Conservation (phyloP, 306 rosid species). For the Purshia tridentata region DNA sequence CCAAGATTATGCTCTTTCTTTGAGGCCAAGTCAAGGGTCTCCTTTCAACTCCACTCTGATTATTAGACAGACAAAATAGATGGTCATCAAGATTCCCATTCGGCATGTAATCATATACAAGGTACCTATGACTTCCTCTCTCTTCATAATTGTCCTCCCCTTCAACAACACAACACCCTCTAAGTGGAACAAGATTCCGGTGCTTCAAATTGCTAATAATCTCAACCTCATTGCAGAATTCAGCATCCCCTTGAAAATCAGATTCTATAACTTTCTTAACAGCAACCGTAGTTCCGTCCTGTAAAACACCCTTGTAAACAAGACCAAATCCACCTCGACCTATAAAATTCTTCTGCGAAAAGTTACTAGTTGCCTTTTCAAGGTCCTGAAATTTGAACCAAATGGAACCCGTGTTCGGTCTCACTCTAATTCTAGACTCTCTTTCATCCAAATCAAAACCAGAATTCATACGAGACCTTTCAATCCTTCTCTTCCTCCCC, state of each 20-base stretch:
- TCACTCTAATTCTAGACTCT: constrained; percentile 62
- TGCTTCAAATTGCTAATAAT: constrained; percentile 90
- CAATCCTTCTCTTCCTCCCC: constrained; percentile 30
- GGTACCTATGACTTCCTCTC: constrained; percentile 62
- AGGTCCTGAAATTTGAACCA: constrained; percentile 89
- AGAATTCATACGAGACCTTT: constrained; percentile 27
- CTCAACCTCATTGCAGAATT: constrained; percentile 94
- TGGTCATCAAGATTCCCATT: constrained; percentile 84
- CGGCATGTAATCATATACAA: constrained; percentile 91
- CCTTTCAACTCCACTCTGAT: constrained; percentile 30
- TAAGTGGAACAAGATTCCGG: constrained; percentile 78
- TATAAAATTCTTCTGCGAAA: constrained; percentile 72
- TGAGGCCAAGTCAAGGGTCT: constrained; percentile 84
- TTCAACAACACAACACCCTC: constrained; percentile 90
- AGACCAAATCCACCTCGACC: constrained; percentile 94
- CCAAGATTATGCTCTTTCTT: constrained; percentile 80
- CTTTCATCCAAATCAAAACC: constrained; percentile 62
- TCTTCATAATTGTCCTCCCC: constrained; percentile 43
- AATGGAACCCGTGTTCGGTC: constrained; percentile 84
- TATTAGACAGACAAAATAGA: constrained; percentile 41
- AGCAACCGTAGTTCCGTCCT: constrained; percentile 78
- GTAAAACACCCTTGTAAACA: constrained; percentile 70
- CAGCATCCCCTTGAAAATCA: constrained; percentile 79
- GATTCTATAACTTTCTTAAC: constrained; percentile 78
- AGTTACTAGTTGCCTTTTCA: constrained; percentile 75